Evolutionary conservation across 2,329 filamentous ascomycete genomes (phyloP), one percentile per base, ranked within the genome.

Genomic region (Curvularia eragrostidis): DNA sequence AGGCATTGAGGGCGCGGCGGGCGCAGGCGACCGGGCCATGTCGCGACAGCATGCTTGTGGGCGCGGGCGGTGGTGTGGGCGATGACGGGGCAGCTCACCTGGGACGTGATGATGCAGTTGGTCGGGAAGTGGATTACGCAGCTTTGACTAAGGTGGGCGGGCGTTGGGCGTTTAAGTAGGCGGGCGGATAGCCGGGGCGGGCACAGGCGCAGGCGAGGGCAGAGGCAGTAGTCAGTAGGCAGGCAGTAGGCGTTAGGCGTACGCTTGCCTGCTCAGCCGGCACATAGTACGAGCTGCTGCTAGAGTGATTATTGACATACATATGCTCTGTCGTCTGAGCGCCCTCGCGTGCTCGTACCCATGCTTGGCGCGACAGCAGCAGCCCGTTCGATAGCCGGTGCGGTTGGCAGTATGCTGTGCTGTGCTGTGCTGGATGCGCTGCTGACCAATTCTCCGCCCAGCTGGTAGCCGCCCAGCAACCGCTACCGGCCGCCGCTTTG

Each of bases 401-500:
- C 46, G 64, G 64, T 55, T 57, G 61, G n/a, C n/a, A n/a, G n/a
- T n/a, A 13, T 30, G 12, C 8, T 30, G 28, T 10, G 10, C 30
- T 32, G 47, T 18, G n/a, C n/a, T 32, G 43, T 41, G 51, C 56
- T 46, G 56, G 56, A 51, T 26, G 34, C 41, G 30, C 30, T 42
- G 61, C 63, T 65, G 54, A 68, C 66, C 66, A 68, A 66, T 68
- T 58, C 58, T 48, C 48, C 54, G 54, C 52, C 30, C 26, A 52
- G 39, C n/a, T 43, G 54, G 54, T 57, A 54, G 46, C 54, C 53
- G 59, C 58, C 58, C 54, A 56, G 63, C 48, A 48, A 44, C 53
- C 46, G 36, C 54, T 59, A 34, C 18, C 38, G 10, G 23, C 9
- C 6, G 13, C 57, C 49, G 52, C 43, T 53, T 47, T 23, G 2